Evolutionary conservation across 768 basidiomycete species (phyloP), one percentile per base, ranked within the genome.

Genomic region (Russula olivacea): DNA sequence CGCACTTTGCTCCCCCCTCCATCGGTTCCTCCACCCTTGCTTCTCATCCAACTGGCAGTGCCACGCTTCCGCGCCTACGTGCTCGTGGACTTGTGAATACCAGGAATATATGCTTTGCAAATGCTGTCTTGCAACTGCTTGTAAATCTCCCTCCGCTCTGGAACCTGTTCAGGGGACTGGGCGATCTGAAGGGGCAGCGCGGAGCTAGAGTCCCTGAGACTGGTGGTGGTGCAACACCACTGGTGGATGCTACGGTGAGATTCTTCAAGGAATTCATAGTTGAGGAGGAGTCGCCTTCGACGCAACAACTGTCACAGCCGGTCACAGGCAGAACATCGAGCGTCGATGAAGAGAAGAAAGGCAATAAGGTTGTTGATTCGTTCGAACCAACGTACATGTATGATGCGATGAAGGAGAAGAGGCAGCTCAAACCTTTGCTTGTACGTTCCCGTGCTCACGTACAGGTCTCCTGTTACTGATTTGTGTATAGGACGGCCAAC

Each of bases 41-140:
- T 9, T 65, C 66, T 4, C 62, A 66, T 7, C 47, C 60, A 17
- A 56, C 57, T n/a, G 32, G 19, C n/a, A 32, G 47, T 53, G 60
- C 69, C 19, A 66, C 67, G 8, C 64, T 69, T 56, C 68, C 74
- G 1, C 73, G 72, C 53, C 82, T 89, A 32, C 77, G 79, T 9
- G 85, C 91, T 0, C 79, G 95, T 15, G 96, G 96, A 4, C 76
- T 98, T 55, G 80, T 98, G 68, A 99, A 99, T 74, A 88, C 84
- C 3, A 94, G 95, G 1, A 99, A 98, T 74, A 87, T 97, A 85
- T 98, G 96, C 73, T 99, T 98, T 71, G 94, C 94, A 32, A 98
- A 98, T 70, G 86, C 93, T 0, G 89, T 98, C 25, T 77, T 99
- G 36, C 96, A 98, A 76, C 84, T 89, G 1, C 79, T 99, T 30